Conservation (phyloP, 257 asterid genomes). For the Lithospermum erythrorhizon region DNA sequence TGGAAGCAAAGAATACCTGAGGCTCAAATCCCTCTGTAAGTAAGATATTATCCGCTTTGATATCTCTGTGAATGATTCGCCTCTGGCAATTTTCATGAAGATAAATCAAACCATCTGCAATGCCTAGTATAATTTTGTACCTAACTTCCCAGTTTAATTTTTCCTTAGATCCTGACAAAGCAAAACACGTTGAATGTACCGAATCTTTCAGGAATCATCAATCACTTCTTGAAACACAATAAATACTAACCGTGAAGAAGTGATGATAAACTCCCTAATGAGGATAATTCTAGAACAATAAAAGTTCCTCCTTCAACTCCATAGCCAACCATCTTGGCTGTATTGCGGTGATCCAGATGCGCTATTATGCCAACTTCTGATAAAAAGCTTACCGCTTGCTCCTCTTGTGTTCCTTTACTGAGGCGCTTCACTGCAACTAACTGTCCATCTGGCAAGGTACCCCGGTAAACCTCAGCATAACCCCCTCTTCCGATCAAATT, state of each 20-base stretch:
- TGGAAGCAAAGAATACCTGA: constrained; percentile 27
- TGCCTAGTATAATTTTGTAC: constrained; percentile 53
- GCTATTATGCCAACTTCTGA: constrained; percentile 67
- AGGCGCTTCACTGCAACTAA: constrained; percentile 51
- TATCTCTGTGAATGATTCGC: constrained; percentile 61
- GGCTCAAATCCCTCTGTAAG: constrained; percentile 56
- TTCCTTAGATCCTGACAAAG: constrained; percentile 29
- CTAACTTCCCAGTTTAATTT: constrained; percentile 41
- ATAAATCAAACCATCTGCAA: constrained; percentile 54
- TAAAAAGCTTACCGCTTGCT: constrained; percentile 32
- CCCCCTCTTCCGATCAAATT: constrained; percentile 68
- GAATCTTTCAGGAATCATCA: neutral
- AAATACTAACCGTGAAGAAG: constrained; percentile 42
- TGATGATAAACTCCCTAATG: constrained; percentile 55
- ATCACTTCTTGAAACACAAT: neutral
- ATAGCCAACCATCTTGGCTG: constrained; percentile 65
- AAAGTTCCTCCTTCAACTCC: constrained; percentile 64
- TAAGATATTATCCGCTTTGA: constrained; percentile 56
- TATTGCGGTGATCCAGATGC: constrained; percentile 57
- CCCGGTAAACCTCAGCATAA: constrained; percentile 54
- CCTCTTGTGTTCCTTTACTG: constrained; percentile 37
- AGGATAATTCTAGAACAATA: constrained; percentile 51
- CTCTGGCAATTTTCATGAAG: constrained; percentile 55
- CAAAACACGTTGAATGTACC: neutral
- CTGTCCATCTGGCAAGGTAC: constrained; percentile 48